phyloP scores from a whole-genome alignment of 208 protist species.

The Balamuthia mandrillaris region DNA sequence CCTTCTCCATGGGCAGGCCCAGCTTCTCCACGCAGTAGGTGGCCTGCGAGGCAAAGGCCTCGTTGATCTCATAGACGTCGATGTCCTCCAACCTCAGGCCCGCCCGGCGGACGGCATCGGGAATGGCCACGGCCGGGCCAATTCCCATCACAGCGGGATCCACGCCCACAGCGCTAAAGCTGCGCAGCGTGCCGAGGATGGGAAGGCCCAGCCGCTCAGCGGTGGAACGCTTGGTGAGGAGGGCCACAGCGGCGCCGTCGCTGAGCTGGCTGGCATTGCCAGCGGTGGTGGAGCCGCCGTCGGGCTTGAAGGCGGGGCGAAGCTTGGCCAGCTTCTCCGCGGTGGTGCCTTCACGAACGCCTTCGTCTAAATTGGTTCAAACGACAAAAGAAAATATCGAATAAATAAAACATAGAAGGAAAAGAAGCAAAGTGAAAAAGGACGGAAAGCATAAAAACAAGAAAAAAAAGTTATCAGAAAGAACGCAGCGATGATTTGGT shows the following conservation, averaged over 20 bases:
- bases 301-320: slow-evolving; percentile 44
- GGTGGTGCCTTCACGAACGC: slow-evolving; percentile 55
- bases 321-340: slow-evolving; percentile 58
- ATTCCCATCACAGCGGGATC: slow-evolving; percentile 52
- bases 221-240: slow-evolving; percentile 36
- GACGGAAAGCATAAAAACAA: too few species aligned
- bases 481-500: too few species aligned
- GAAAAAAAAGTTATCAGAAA: too few species aligned
- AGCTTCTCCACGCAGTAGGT: slow-evolving; percentile 38
- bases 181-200: slow-evolving; percentile 37
- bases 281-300: slow-evolving; percentile 70
- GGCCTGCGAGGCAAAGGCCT: slow-evolving; percentile 37
- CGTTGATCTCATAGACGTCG: slow-evolving; percentile 76
- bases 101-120: slow-evolving; percentile 54
- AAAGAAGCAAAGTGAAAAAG: too few species aligned
- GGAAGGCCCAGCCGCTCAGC: slow-evolving; percentile 52
- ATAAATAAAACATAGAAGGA: too few species aligned
- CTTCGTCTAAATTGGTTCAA: slow-evolving; percentile 64
- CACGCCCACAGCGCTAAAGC: slow-evolving; percentile 45
- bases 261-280: slow-evolving; percentile 72
- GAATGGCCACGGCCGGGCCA: slow-evolving; percentile 68
- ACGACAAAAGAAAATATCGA: too few species aligned
- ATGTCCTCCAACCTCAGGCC: slow-evolving; percentile 70
- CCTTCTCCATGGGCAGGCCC: slow-evolving; percentile 27
- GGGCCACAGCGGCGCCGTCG: slow-evolving; percentile 59